These are phyloP conservation scores for Sporobolus alterniflorus DNA, from an alignment of 202 grass and related monocot species.

Conservation along the genomic window DNA sequence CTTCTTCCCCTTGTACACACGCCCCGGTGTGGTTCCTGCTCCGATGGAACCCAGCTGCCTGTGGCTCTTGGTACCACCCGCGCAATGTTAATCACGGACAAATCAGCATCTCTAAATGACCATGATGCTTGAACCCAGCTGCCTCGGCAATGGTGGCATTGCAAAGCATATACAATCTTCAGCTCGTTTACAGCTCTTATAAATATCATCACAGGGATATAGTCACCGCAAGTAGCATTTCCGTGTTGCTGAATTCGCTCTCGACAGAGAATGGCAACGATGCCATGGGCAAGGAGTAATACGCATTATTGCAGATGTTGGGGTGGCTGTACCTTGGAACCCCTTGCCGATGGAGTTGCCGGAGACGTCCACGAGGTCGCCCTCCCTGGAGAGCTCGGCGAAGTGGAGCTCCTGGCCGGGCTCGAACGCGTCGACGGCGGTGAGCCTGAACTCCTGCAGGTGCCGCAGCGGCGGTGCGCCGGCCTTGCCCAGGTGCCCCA, in stretches of 20 bases:
- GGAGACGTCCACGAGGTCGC: conserved; percentile 86
- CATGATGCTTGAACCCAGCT: neutral
- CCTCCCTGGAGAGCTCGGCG: conserved; percentile 86
- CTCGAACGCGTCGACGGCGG: conserved; percentile 64
- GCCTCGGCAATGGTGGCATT: neutral
- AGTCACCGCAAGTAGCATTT: neutral
- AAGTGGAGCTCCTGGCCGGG: conserved; percentile 72
- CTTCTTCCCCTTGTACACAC: conserved; percentile 86
- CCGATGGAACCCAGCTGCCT: conserved; percentile 94
- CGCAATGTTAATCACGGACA: neutral
- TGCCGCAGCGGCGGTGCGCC: conserved; percentile 76
- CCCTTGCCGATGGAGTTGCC: conserved; percentile 96
- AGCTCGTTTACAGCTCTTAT: neutral
- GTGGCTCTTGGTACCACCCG: conserved; percentile 98
- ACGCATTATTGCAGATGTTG: neutral
- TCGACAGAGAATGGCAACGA: neutral
- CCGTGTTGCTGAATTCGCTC: neutral
- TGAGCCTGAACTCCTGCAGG: conserved; percentile 91
- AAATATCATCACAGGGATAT: too few species aligned
- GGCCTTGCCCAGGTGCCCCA: conserved; percentile 91
- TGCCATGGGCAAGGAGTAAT: too few species aligned
- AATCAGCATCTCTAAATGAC: neutral
- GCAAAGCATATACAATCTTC: neutral
- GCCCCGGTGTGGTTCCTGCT: conserved; percentile 81
- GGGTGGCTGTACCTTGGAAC: conserved; percentile 70